Percentiles rank a stretch among this genome's conserved stretches.
phyloP scores from a whole-genome alignment of 169 alveolate genomes.

The Fabrea salina region DNA sequence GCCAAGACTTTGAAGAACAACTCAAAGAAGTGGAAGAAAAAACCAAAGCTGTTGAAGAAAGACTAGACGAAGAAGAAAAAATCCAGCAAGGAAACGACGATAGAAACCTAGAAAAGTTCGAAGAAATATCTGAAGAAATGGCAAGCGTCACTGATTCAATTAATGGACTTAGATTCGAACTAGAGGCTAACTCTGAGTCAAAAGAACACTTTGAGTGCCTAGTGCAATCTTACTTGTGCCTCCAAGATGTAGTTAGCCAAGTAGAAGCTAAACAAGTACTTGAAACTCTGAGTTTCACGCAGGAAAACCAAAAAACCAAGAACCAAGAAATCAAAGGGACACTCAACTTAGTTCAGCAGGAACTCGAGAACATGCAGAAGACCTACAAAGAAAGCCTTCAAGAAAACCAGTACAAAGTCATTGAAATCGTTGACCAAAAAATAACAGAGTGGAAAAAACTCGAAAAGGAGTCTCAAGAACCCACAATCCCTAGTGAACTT shows the following conservation, averaged over 20 bases:
- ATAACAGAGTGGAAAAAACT: no score
- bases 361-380: no score
- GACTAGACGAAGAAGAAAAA: constrained; percentile 30
- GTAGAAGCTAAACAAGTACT: background rate
- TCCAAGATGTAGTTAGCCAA: background rate
- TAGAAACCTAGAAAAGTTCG: constrained; percentile 2
- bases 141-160: background rate
- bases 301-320: no score
- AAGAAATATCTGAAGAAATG: constrained; percentile 17
- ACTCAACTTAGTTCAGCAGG: no score
- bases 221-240: background rate
- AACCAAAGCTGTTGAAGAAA: background rate
- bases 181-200: background rate
- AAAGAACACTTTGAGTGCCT: background rate
- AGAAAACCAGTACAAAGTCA: no score
- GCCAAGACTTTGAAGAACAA: constrained; percentile 21
- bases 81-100: constrained; percentile 29
- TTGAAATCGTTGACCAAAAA: no score
- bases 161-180: background rate
- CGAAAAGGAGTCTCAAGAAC: no score
- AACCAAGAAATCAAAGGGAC: no score
- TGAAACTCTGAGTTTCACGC: no score
- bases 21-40: constrained; percentile 11
- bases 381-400: no score
- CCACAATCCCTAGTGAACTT: no score